A percentile compares a stretch with the other conserved stretches of the same genome.
Evolutionary conservation across 2,329 filamentous ascomycete genomes (phyloP).

Genomic region (Blumeriella jaapii): DNA sequence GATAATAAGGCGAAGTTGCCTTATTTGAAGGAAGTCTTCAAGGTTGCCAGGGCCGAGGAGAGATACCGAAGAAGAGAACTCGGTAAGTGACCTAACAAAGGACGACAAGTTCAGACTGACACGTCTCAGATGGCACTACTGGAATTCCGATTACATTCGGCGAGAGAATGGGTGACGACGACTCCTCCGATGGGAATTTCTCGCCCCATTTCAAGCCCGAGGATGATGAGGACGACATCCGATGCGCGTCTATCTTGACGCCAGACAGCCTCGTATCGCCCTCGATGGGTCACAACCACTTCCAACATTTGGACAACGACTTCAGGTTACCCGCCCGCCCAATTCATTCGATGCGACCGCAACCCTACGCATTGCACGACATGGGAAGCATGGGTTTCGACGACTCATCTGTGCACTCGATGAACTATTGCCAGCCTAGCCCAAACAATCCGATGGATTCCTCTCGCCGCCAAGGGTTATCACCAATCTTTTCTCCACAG

Average conservation of each 20-base stretch:
- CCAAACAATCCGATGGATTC: not conserved
- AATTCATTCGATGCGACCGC: too few species aligned
- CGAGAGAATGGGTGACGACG: conserved; percentile 12
- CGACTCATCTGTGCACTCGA: too few species aligned
- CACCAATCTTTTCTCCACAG: too few species aligned
- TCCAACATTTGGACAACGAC: conserved; percentile 11
- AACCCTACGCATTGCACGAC: conserved; percentile 7
- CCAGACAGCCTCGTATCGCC: conserved; percentile 17
- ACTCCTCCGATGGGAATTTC: conserved; percentile 16
- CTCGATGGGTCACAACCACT: conserved; percentile 10
- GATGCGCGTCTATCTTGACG: conserved; percentile 5
- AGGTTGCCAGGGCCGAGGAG: conserved; percentile 45
- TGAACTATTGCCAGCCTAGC: too few species aligned
- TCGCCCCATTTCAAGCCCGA: conserved; percentile 16
- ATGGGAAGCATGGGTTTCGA: conserved; percentile 10
- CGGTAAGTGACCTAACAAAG: conserved; percentile 32
- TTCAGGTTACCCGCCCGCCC: too few species aligned
- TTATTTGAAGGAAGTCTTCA: conserved; percentile 50
- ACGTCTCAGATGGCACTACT: conserved; percentile 10
- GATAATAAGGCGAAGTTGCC: conserved; percentile 43
- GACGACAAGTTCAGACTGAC: not conserved
- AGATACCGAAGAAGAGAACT: conserved; percentile 44
- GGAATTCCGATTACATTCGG: conserved; percentile 17
- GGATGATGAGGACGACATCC: conserved; percentile 14
- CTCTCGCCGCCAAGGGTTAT: not conserved